phyloP scores from a whole-genome alignment of 768 basidiomycete genomes.

The Pisolithus marmoratus region DNA sequence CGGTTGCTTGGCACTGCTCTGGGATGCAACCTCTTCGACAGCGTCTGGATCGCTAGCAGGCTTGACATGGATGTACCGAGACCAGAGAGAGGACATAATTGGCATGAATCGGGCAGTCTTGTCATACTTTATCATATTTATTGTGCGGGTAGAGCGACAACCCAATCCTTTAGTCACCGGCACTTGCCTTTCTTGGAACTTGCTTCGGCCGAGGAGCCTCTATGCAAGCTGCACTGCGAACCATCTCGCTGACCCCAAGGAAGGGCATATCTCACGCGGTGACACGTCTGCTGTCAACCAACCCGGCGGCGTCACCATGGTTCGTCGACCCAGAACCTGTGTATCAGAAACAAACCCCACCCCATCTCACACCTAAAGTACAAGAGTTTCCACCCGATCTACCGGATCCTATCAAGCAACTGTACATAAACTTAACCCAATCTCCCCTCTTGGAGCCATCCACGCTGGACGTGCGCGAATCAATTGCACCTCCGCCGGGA shows the following conservation, averaged over 20 bases:
- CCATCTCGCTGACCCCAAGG: too few species aligned
- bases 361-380: conserved; percentile 22
- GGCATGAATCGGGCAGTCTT: too few species aligned
- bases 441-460: conserved; percentile 69
- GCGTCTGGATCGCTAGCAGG: too few species aligned
- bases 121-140: too few species aligned
- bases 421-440: conserved; percentile 50
- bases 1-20: too few species aligned
- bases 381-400: conserved; percentile 42
- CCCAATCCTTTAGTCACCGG: background rate
- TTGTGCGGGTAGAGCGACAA: too few species aligned
- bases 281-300: conserved; percentile 8
- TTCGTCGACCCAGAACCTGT: conserved; percentile 51
- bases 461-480: conserved; percentile 48
- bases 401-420: conserved; percentile 45
- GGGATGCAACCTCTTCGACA: too few species aligned
- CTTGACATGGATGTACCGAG: too few species aligned
- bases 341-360: conserved; percentile 14
- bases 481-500: conserved; percentile 45
- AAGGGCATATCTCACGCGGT: background rate
- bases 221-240: background rate
- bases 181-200: background rate
- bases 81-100: too few species aligned
- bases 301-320: conserved; percentile 43
- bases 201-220: background rate